Evolutionary conservation across 148 eudicot species (phyloP).

Genomic region (Rhododendron vialii): DNA sequence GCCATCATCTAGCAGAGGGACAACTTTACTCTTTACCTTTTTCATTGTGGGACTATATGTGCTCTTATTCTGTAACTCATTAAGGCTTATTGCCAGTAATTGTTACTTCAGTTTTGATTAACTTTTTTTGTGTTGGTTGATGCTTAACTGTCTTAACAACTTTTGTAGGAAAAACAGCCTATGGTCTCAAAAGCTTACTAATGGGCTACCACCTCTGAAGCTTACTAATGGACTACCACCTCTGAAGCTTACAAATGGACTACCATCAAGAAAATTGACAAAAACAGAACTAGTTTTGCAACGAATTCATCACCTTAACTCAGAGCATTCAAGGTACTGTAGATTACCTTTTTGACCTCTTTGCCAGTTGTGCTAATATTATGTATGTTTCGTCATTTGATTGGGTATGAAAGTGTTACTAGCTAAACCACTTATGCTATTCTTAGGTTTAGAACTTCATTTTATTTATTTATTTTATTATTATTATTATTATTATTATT

Average conservation of each 20-base stretch:
- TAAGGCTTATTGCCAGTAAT: no score
- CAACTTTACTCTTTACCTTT: no score
- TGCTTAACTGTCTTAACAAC: not conserved
- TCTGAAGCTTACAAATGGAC: no score
- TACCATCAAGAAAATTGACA: not conserved
- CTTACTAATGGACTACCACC: no score
- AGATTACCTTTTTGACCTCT: not conserved
- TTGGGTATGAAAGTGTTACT: not conserved
- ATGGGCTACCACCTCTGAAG: no score
- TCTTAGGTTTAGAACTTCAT: not conserved
- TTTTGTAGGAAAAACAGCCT: conserved; percentile 8
- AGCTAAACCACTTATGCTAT: not conserved
- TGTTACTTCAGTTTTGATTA: not conserved
- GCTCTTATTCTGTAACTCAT: not conserved
- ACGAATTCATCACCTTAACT: not conserved
- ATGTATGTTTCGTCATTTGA: not conserved
- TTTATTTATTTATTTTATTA: no score
- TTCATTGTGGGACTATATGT: not conserved
- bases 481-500: no score
- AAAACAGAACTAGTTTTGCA: not conserved
- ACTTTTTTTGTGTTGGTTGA: not conserved
- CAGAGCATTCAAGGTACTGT: not conserved
- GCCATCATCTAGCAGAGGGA: no score
- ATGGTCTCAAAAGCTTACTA: not conserved
- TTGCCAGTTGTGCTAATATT: not conserved